phyloP scores from a whole-genome alignment of 495 filamentous ascomycete species.

The Symbiotaphrina buchneri region DNA sequence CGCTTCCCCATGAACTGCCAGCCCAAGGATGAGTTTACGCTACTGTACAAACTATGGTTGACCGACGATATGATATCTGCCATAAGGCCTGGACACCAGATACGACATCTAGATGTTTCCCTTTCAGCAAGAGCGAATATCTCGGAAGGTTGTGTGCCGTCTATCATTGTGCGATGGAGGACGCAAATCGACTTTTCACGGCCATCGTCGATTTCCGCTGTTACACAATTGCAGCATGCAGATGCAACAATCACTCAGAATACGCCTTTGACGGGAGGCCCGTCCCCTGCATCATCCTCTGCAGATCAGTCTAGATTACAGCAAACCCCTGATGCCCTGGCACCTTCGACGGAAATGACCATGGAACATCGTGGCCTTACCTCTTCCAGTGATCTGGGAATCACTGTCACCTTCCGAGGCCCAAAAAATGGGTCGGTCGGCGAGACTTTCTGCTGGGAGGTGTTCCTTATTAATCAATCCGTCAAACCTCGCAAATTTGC shows the following conservation, averaged over 20 bases:
- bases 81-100: constrained; percentile 11
- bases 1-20: constrained; percentile 42
- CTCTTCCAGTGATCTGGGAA: constrained; percentile 33
- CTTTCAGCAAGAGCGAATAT: constrained; percentile 43
- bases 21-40: constrained; percentile 65
- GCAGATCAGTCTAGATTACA: constrained; percentile 15
- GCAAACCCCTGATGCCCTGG: constrained; percentile 18
- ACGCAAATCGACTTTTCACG: constrained; percentile 65
- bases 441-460: constrained; percentile 61
- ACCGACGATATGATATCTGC: constrained; percentile 37
- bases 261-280: constrained; percentile 13
- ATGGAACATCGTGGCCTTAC: constrained; percentile 23
- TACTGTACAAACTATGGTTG: constrained; percentile 67
- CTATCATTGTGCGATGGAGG: constrained; percentile 59
- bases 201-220: constrained; percentile 33
- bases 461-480: constrained; percentile 76
- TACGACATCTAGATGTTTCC: constrained; percentile 35
- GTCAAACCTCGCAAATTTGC: constrained; percentile 48
- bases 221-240: constrained; percentile 46
- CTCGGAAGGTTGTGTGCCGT: constrained; percentile 41
- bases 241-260: constrained; percentile 27
- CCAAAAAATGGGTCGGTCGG: constrained; percentile 41
- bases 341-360: constrained; percentile 26
- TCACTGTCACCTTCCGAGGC: constrained; percentile 54
- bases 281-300: constrained; percentile 17